Base-by-base conservation (phyloP, 2,329 filamentous ascomycete genomes). In the Neonectria faginata region DNA sequence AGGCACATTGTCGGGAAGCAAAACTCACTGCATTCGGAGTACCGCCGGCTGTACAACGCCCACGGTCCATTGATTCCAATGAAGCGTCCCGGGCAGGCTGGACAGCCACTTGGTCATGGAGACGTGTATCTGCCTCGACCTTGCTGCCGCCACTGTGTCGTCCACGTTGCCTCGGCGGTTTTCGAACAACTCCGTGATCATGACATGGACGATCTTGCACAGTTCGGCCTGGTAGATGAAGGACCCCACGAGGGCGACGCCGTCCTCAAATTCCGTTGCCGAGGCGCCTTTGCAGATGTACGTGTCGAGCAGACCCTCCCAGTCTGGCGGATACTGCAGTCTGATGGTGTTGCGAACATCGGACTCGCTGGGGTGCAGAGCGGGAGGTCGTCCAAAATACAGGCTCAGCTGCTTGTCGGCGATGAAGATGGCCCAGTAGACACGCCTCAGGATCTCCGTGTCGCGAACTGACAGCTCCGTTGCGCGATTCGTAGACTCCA, bases 61-160 rank as follows among this genome's bases (percentile, higher is more conserved):
- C 1, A 83, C 79, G 2, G 80, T 83, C 83, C 83, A 85, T 60
- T 83, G 81, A 57, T 83, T 84, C 83, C 83, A 85, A 65, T 85
- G 81, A 41, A 85, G 71, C 29, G 81, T 82, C 5, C 79, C 77
- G 2, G 83, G 83, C 2, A 85, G 74, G 42, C 77, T 79, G 3
- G 80, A 76, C 1, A 83, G 75, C 83, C 83, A 85, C 58, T 81
- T 83, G 10, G 77, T 81, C 51, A 85, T 73, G 2, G 81, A 77
- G 12, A 81, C 77, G 70, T 85, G 81, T n/a, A 84, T 82, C 45
- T 82, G 78, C 52, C 80, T 79, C 12, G 81, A 79, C 12, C 79
- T 80, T 11, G 79, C 78, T 22, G 80, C 81, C 18, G 82, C 74
- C 3, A 82, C 77, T 1, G 78, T 76, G 16, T 78, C 71, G 60